These are phyloP conservation scores for Suillus subluteus DNA, from an alignment of 768 basidiomycete species.

Conservation along the genomic window DNA sequence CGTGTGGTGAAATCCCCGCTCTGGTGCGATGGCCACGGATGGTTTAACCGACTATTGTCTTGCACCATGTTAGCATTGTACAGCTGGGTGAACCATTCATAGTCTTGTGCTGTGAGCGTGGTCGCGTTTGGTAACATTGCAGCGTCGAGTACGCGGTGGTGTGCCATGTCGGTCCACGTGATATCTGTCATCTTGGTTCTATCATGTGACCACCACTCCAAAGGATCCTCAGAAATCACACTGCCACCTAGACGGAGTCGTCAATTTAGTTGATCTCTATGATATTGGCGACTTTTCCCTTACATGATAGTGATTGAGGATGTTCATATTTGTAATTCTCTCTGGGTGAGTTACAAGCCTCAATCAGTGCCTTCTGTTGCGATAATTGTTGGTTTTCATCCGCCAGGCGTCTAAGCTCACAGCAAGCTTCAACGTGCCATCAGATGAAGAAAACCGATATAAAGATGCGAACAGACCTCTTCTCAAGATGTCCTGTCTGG, in stretches of 20 bases:
- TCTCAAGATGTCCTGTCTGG: conserved; percentile 2
- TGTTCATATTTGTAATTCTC: neutral
- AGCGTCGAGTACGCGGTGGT: neutral
- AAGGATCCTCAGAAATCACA: neutral
- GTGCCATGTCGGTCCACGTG: neutral
- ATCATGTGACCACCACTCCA: conserved; percentile 1
- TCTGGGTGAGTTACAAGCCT: neutral
- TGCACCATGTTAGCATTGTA: neutral
- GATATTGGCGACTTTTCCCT: neutral
- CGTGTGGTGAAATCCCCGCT: neutral
- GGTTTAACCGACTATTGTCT: neutral
- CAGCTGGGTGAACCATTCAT: neutral
- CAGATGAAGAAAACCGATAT: neutral
- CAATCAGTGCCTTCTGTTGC: neutral
- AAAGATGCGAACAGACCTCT: neutral
- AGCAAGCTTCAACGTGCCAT: neutral
- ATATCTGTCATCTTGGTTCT: neutral
- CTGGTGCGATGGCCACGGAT: neutral
- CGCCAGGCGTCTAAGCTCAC: conserved; percentile 7
- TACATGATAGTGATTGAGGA: neutral
- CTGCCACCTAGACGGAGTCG: neutral
- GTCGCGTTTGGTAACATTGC: neutral
- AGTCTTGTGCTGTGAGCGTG: neutral
- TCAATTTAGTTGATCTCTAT: neutral
- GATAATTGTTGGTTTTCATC: neutral